A percentile compares a stretch with the other conserved stretches of the same genome.
Conservation (phyloP, 495 filamentous ascomycete species). For the Hypoxylon cercidicola region DNA sequence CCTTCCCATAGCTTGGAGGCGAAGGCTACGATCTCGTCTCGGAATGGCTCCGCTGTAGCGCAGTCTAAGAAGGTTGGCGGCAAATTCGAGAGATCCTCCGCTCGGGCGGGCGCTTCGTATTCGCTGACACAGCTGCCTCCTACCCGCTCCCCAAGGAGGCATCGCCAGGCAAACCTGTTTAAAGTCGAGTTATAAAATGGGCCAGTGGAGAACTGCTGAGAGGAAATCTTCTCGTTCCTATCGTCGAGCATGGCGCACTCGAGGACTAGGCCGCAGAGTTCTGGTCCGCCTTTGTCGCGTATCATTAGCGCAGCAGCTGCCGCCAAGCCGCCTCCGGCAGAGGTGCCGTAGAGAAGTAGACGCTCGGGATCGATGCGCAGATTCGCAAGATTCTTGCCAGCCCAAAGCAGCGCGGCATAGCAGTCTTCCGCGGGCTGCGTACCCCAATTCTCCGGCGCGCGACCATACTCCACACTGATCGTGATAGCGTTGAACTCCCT, state of each 20-base stretch:
- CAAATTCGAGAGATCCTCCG: constrained; percentile 43
- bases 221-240: constrained; percentile 46
- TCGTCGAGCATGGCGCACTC: constrained; percentile 52
- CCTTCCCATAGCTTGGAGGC: constrained; percentile 48
- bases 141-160: constrained; percentile 46
- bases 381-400: constrained; percentile 37
- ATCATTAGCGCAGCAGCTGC: constrained; percentile 47
- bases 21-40: constrained; percentile 51
- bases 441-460: constrained; percentile 47
- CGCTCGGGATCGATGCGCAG: constrained; percentile 48
- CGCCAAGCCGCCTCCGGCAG: constrained; percentile 51
- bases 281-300: constrained; percentile 47
- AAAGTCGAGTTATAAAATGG: constrained; percentile 49
- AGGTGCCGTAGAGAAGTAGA: constrained; percentile 49
- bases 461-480: constrained; percentile 51
- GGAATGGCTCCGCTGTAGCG: constrained; percentile 48
- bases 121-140: constrained; percentile 41
- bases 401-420: constrained; percentile 44
- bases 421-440: constrained; percentile 46
- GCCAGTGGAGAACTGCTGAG: constrained; percentile 43
- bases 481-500: constrained; percentile 45
- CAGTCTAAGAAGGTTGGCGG: constrained; percentile 50
- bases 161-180: constrained; percentile 48
- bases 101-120: constrained; percentile 50
- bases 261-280: constrained; percentile 45